Evolutionary conservation across 345 rosid genomes (phyloP).

Genomic region (Psidium guajava): DNA sequence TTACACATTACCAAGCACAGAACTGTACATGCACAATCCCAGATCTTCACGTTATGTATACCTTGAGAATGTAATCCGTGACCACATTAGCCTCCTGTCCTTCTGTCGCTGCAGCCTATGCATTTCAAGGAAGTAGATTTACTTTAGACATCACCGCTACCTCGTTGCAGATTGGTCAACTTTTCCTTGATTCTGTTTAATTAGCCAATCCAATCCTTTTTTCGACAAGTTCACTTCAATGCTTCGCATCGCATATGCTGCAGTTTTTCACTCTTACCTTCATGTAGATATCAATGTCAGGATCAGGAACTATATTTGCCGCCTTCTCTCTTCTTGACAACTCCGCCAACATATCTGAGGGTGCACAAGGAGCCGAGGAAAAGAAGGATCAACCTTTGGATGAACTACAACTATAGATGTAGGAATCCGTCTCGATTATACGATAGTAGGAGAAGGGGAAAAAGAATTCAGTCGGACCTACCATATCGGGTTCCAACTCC

Average conservation of each 20-base stretch:
- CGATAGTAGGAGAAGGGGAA: background rate
- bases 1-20: background rate
- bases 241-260: background rate
- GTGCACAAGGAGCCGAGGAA: background rate
- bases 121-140: background rate
- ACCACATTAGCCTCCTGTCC: slow-evolving; percentile 34
- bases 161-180: background rate
- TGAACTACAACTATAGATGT: background rate
- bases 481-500: slow-evolving; percentile 11
- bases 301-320: slow-evolving; percentile 74
- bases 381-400: background rate
- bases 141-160: background rate
- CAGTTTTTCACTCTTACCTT: slow-evolving; percentile 19
- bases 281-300: slow-evolving; percentile 72
- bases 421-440: background rate
- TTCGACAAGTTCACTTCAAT: background rate
- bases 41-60: background rate
- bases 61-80: slow-evolving; percentile 46
- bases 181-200: background rate
- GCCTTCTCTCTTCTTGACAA: slow-evolving; percentile 71
- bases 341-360: slow-evolving; percentile 57
- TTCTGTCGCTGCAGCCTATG: slow-evolving; percentile 34
- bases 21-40: background rate
- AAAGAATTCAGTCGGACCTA: background rate
- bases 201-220: background rate